A percentile compares a stretch with the other conserved stretches of the same genome.
Evolutionary conservation across 768 basidiomycete genomes (phyloP).

Genomic region (Phanerochaete sordida): DNA sequence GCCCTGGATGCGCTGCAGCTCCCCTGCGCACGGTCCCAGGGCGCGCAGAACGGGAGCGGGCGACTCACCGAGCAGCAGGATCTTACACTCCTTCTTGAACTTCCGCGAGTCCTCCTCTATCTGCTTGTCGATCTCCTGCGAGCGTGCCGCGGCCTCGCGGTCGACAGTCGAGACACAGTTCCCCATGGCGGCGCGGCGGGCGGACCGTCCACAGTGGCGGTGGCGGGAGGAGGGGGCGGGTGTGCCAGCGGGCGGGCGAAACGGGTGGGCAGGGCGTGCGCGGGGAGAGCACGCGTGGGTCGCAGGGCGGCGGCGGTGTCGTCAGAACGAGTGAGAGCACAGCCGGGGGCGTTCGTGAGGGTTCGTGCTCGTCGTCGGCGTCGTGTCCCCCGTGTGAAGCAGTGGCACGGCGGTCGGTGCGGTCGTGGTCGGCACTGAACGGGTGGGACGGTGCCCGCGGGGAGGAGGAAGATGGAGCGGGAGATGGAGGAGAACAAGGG

Average conservation of each 20-base stretch:
- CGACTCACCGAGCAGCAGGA: conserved; percentile 77
- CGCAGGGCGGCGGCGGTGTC: neutral
- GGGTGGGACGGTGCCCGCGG: neutral
- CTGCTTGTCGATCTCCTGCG: conserved; percentile 75
- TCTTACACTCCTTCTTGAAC: conserved; percentile 89
- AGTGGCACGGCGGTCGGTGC: neutral
- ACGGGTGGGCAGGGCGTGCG: neutral
- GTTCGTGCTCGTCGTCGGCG: neutral
- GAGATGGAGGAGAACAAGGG: neutral
- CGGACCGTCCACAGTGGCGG: neutral
- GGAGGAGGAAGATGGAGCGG: neutral
- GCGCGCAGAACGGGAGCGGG: too few species aligned
- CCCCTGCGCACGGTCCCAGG: too few species aligned
- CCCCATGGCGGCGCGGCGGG: conserved; percentile 43
- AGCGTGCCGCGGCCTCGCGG: conserved; percentile 55
- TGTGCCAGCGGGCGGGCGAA: neutral
- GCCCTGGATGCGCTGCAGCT: neutral
- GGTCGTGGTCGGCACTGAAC: neutral
- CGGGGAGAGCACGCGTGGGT: neutral
- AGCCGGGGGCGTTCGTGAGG: neutral
- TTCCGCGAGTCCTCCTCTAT: conserved; percentile 83
- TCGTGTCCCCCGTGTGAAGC: neutral
- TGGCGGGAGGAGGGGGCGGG: neutral
- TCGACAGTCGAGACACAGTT: conserved; percentile 63
- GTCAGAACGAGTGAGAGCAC: neutral